Base-by-base conservation (phyloP, 2,329 filamentous ascomycete species). In the Tolypocladium nubicola region DNA sequence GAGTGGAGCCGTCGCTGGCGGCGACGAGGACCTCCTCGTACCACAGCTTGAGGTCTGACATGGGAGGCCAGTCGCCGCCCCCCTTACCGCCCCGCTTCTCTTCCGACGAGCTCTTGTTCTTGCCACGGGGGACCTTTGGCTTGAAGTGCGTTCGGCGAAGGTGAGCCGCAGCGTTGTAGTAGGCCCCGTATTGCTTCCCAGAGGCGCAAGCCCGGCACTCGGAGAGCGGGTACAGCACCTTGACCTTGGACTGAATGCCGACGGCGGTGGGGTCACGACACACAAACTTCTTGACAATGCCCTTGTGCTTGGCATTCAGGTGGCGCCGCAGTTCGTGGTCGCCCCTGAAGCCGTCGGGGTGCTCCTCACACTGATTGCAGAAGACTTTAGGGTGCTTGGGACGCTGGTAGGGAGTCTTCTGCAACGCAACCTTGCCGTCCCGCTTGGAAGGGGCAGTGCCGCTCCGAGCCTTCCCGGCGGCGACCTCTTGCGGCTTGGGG, bases 161-260 rank as follows among this genome's bases (percentile, higher is more conserved):
- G 69, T 97, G 93, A 0, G 91, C 93, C 0, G 91, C 91, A 0
- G 92, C 93, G 66, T 97, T 97, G 74, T 97, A 97, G 74, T 97
- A 94, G 19, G 89, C 89, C 4, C 88, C 88, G 65, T 97, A 97
- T 58, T 83, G 81, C 76, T 96, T 97, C 57, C 80, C 75, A 50
- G 80, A 80, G 53, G 79, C 81, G 71, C 93, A 97, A 53, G 88
- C 83, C 72, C 96, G 96, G 81, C 92, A 97, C 63, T 88, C 87
- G 54, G 78, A 76, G 39, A 97, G 80, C 45, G 91, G 86, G 55
- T 72, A 81, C 73, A 80, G 79, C 71, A 74, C 83, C 68, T 64
- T 78, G 64, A 70, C 81, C 74, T 71, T 62, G 59, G 72, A 69
- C 21, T 64, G 61, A 3, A 76, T 66, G 9, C 76, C 76, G 19